Conservation (phyloP, 2,329 filamentous ascomycete species). For the Talaromyces sp. region DNA sequence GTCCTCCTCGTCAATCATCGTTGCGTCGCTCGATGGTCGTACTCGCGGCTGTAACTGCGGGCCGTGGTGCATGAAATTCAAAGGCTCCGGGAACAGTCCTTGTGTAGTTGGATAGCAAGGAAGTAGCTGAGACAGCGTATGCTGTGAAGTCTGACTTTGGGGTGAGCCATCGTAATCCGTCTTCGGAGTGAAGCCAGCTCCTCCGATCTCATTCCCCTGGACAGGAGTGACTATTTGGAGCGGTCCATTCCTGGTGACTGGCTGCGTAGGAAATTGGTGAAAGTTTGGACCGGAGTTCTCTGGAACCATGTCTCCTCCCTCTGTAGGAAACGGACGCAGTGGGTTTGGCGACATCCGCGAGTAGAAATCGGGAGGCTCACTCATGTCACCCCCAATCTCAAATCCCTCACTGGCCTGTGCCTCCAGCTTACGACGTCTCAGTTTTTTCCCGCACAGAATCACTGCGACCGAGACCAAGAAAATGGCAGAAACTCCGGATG, state of each 20-base stretch:
- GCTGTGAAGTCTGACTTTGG: conserved; percentile 28
- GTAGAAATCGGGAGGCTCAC: conserved; percentile 29
- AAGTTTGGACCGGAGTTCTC: conserved; percentile 9
- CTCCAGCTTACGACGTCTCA: conserved; percentile 20
- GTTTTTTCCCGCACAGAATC: conserved; percentile 26
- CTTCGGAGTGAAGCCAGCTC: conserved; percentile 14
- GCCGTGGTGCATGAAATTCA: conserved; percentile 25
- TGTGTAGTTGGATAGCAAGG: conserved; percentile 24
- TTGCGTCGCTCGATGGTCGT: conserved; percentile 27
- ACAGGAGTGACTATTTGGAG: not conserved
- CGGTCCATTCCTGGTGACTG: conserved; percentile 3
- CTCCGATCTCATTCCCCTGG: conserved; percentile 15
- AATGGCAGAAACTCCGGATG: conserved; percentile 29
- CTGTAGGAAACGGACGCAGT: conserved; percentile 9
- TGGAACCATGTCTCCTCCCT: conserved; percentile 4
- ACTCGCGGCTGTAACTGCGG: not conserved
- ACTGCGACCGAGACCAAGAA: conserved; percentile 29
- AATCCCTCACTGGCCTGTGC: conserved; percentile 24
- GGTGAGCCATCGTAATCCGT: conserved; percentile 25
- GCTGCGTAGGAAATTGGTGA: conserved; percentile 13
- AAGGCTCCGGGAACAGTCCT: conserved; percentile 31
- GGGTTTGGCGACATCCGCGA: conserved; percentile 17
- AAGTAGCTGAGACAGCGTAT: conserved; percentile 33
- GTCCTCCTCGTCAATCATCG: conserved; percentile 35
- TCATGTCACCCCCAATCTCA: conserved; percentile 36